Conservation (phyloP, 2,329 filamentous ascomycete species). For the Talaromyces sp. region DNA sequence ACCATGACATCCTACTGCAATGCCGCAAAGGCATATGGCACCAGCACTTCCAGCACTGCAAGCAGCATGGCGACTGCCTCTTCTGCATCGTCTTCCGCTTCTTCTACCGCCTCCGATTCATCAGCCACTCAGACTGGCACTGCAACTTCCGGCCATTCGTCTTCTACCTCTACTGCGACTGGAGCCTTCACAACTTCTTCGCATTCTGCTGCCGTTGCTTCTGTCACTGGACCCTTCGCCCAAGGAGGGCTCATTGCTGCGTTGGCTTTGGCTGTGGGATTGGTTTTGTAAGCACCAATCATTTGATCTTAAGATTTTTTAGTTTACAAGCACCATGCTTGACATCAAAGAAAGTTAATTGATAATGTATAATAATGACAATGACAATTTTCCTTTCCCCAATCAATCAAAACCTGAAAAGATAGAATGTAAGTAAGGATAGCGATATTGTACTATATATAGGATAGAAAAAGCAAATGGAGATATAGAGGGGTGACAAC, state of each 20-base stretch:
- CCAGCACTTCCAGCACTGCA: slow-evolving; percentile 18
- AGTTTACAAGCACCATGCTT: not conserved
- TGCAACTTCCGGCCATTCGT: not conserved
- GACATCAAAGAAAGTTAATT: not conserved
- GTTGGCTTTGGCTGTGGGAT: slow-evolving; percentile 21
- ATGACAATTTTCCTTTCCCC: slow-evolving; percentile 7
- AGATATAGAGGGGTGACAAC: not conserved
- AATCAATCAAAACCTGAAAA: not conserved
- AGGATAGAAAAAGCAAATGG: not conserved
- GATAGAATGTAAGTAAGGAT: not conserved
- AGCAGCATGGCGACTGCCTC: slow-evolving; percentile 11
- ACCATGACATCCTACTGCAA: slow-evolving; percentile 40
- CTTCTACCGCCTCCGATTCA: slow-evolving; percentile 24
- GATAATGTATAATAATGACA: slow-evolving; percentile 8
- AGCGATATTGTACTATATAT: slow-evolving; percentile 3
- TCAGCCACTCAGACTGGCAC: slow-evolving; percentile 17
- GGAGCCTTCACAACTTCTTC: not conserved
- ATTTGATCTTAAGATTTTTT: too few species aligned
- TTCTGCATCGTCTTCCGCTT: slow-evolving; percentile 13
- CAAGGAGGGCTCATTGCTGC: slow-evolving; percentile 28
- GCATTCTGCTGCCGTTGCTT: slow-evolving; percentile 2
- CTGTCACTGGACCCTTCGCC: slow-evolving; percentile 19
- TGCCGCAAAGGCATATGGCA: slow-evolving; percentile 40
- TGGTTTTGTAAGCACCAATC: slow-evolving; percentile 7
- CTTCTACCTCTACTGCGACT: slow-evolving; percentile 5